Evolutionary conservation across 2,329 filamentous ascomycete genomes (phyloP).

Genomic region (Albifimbria verrucaria): DNA sequence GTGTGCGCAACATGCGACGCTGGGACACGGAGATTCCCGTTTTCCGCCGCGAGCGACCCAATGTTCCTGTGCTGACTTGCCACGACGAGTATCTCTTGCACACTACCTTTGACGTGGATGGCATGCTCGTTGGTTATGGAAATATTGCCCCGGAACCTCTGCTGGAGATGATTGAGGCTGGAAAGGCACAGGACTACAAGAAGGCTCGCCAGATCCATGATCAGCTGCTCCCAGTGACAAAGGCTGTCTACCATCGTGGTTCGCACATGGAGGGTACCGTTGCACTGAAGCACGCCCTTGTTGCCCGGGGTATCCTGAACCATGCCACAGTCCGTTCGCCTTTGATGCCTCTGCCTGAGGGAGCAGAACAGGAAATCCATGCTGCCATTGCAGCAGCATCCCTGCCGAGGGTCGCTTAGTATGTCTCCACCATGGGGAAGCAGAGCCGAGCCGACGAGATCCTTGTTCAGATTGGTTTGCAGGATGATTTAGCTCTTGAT

Average conservation of each 20-base stretch:
- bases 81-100: conserved; percentile 52
- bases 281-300: conserved; percentile 47
- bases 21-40: conserved; percentile 55
- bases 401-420: conserved; percentile 16
- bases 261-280: conserved; percentile 55
- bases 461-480: too few species aligned
- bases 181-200: conserved; percentile 45
- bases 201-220: conserved; percentile 47
- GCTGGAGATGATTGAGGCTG: conserved; percentile 47
- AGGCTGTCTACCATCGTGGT: conserved; percentile 51
- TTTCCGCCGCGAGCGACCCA: conserved; percentile 44
- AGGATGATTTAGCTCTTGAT: too few species aligned
- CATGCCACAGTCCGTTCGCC: conserved; percentile 49
- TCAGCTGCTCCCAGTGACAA: conserved; percentile 46
- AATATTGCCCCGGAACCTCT: conserved; percentile 49
- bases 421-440: too few species aligned
- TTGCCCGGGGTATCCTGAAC: conserved; percentile 45
- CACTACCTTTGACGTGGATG: conserved; percentile 49
- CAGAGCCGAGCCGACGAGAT: too few species aligned
- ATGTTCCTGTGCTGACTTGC: conserved; percentile 47
- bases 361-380: conserved; percentile 40
- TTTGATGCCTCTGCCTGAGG: conserved; percentile 38
- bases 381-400: conserved; percentile 30
- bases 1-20: conserved; percentile 53
- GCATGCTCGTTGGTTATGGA: conserved; percentile 52